phyloP scores from a whole-genome alignment of 2,329 filamentous ascomycete genomes.

The Fusarium proliferatum region DNA sequence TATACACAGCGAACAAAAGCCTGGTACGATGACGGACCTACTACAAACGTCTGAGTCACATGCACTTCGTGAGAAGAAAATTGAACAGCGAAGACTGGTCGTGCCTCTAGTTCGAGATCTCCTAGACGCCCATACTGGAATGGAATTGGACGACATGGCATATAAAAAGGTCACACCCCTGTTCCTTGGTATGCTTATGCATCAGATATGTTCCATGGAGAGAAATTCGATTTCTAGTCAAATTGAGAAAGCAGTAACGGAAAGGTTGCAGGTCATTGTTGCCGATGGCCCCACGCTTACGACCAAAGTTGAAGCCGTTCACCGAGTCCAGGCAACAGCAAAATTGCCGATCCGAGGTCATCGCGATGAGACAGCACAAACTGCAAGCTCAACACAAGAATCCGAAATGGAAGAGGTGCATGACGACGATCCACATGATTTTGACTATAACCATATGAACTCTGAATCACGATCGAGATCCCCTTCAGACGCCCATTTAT shows the following conservation, averaged over 20 bases:
- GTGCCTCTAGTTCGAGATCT: constrained; percentile 3
- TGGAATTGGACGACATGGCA: constrained; percentile 1
- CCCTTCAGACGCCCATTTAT: fast-evolving
- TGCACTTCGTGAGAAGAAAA: not conserved
- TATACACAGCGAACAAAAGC: not conserved
- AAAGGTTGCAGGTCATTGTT: not conserved
- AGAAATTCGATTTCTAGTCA: not conserved
- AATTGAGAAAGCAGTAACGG: not conserved
- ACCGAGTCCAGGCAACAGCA: no score
- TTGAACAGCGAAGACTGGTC: not conserved
- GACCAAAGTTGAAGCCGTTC: not conserved
- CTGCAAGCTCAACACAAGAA: fast-evolving
- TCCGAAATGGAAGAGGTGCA: not conserved
- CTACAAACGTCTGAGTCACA: not conserved
- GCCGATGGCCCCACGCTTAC: not conserved
- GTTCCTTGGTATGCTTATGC: constrained; percentile 19
- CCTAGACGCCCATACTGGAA: not conserved
- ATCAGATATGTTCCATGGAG: constrained; percentile 6
- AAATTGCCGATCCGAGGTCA: not conserved
- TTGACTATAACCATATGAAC: not conserved
- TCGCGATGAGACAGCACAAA: not conserved
- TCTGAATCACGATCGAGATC: not conserved
- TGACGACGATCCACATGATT: not conserved
- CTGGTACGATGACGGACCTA: not conserved
- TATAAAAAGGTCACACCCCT: constrained; percentile 11